A percentile compares a stretch with the other conserved stretches of the same genome.
phyloP scores from a whole-genome alignment of 192 early-diverging fungal genomes.

The Backusella westeae region DNA sequence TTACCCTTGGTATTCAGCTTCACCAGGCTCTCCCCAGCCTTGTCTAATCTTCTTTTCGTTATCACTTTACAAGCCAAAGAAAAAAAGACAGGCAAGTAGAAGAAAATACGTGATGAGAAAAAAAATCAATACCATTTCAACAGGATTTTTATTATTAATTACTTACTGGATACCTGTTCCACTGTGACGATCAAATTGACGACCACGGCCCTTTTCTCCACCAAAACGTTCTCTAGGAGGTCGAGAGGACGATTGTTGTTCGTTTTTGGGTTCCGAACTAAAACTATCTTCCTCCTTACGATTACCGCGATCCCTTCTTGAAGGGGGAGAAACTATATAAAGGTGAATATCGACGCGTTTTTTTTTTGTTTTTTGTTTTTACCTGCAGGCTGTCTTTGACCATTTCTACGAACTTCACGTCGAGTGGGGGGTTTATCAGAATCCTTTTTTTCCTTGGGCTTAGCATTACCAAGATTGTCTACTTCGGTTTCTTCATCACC shows the following conservation, averaged over 20 bases:
- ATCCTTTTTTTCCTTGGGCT: slow-evolving; percentile 8
- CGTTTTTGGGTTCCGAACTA: neutral
- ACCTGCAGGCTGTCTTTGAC: slow-evolving; percentile 16
- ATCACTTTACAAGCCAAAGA: slow-evolving; percentile 42
- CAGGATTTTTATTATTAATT: neutral
- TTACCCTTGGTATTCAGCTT: slow-evolving; percentile 51
- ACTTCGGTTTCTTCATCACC: slow-evolving; percentile 12
- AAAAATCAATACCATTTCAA: neutral
- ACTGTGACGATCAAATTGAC: slow-evolving; percentile 83
- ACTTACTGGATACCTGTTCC: slow-evolving; percentile 59
- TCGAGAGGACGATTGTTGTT: neutral
- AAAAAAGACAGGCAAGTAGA: neutral
- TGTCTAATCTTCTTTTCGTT: slow-evolving; percentile 88
- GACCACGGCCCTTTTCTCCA: slow-evolving; percentile 9
- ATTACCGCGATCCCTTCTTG: slow-evolving; percentile 12
- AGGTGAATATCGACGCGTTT: neutral
- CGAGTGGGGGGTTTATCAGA: neutral
- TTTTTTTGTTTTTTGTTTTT: neutral
- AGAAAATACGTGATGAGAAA: neutral
- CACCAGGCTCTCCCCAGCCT: slow-evolving; percentile 70
- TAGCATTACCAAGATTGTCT: slow-evolving; percentile 9
- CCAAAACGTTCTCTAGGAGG: neutral
- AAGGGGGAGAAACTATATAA: slow-evolving; percentile 11
- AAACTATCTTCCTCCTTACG: neutral
- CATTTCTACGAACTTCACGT: slow-evolving; percentile 5